A percentile compares a stretch with the other conserved stretches of the same genome.
phyloP scores from a whole-genome alignment of 1,284 basidiomycete species.

The Xerocomus minutiporus region DNA sequence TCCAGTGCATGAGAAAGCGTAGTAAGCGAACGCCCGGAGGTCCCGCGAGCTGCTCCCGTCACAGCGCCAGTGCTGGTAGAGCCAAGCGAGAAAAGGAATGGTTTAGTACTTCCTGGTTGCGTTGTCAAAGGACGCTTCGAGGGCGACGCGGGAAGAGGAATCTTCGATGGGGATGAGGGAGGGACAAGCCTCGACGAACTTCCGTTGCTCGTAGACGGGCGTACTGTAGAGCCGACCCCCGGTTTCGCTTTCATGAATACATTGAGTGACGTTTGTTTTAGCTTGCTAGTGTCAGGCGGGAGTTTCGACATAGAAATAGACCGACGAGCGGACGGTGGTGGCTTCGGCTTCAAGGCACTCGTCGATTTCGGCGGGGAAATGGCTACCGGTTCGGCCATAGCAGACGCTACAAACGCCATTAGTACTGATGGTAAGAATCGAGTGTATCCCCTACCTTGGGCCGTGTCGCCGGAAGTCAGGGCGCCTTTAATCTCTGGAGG shows the following conservation, averaged over 20 bases:
- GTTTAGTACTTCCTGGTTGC: slow-evolving; percentile 5
- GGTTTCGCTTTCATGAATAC: slow-evolving; percentile 23
- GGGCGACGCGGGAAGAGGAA: slow-evolving; percentile 25
- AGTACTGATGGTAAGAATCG: neutral
- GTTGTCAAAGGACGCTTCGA: slow-evolving; percentile 12
- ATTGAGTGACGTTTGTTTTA: slow-evolving; percentile 28
- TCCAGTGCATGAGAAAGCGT: slow-evolving; percentile 41
- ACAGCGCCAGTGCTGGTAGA: neutral
- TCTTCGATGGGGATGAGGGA: slow-evolving; percentile 24
- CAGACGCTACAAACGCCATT: slow-evolving; percentile 3
- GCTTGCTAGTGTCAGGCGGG: slow-evolving; percentile 13
- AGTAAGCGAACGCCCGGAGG: slow-evolving; percentile 30
- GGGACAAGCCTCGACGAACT: slow-evolving; percentile 1
- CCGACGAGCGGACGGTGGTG: neutral
- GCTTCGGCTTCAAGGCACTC: slow-evolving; percentile 6
- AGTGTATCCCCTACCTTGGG: slow-evolving; percentile 6
- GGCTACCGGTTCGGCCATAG: neutral
- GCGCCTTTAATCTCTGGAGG: neutral
- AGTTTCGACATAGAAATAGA: slow-evolving; percentile 15
- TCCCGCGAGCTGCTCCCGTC: neutral
- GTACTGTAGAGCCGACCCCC: neutral
- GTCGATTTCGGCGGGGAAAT: slow-evolving; percentile 1
- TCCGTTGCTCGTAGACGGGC: slow-evolving; percentile 1
- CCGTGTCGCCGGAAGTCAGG: neutral
- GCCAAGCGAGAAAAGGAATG: slow-evolving; percentile 2